Conservation (phyloP, 345 rosid genomes). For the Passiflora organensis region DNA sequence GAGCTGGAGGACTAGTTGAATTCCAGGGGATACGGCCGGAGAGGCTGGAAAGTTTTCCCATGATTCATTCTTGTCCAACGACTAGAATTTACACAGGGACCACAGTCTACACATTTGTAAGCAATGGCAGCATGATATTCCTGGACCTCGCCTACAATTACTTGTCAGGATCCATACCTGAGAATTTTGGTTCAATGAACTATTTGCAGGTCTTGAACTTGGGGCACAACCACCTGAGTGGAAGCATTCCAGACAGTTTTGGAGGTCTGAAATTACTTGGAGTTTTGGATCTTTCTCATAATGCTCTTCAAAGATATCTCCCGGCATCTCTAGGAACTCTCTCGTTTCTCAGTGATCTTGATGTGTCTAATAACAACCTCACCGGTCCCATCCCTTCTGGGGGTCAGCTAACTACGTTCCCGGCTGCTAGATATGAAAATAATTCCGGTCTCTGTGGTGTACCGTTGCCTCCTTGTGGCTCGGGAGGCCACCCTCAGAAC, state of each 20-base stretch:
- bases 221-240: slow-evolving; percentile 74
- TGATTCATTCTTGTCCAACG: slow-evolving; percentile 84
- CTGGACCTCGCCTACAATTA: slow-evolving; percentile 81
- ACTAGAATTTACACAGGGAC: slow-evolving; percentile 78
- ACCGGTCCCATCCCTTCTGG: slow-evolving; percentile 85
- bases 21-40: slow-evolving; percentile 73
- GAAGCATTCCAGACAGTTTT: slow-evolving; percentile 67
- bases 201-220: slow-evolving; percentile 87
- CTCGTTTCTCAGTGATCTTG: slow-evolving; percentile 86
- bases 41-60: slow-evolving; percentile 62
- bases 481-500: slow-evolving; percentile 25
- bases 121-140: slow-evolving; percentile 85
- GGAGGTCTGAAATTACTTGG: slow-evolving; percentile 76
- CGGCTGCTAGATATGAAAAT: slow-evolving; percentile 69
- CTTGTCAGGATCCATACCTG: slow-evolving; percentile 65
- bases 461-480: slow-evolving; percentile 65
- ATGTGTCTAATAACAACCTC: slow-evolving; percentile 87
- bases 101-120: slow-evolving; percentile 67
- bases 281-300: slow-evolving; percentile 89
- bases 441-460: slow-evolving; percentile 92
- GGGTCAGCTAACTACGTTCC: slow-evolving; percentile 94
- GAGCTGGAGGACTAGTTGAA: slow-evolving; percentile 96
- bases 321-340: slow-evolving; percentile 74
- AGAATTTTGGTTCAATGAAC: slow-evolving; percentile 53
- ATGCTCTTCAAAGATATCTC: slow-evolving; percentile 60